A percentile compares a stretch with the other conserved stretches of the same genome.
phyloP scores from a whole-genome alignment of 148 eudicot genomes.

The Silene latifolia region DNA sequence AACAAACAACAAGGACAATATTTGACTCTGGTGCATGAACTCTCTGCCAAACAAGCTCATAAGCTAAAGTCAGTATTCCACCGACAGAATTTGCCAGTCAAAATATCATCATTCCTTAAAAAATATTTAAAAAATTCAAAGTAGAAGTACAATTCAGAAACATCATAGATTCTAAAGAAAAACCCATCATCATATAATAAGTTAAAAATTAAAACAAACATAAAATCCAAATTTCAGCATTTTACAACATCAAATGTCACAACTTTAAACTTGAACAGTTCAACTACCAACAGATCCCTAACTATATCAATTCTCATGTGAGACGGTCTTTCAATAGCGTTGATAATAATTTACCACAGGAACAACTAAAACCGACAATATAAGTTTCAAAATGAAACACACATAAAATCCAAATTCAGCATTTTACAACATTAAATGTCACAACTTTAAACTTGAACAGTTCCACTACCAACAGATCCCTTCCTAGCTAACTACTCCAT shows the following conservation, averaged over 20 bases:
- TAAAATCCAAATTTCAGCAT: too few relatives aligned
- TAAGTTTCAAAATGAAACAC: too few relatives aligned
- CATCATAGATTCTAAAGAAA: neutral
- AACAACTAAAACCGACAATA: too few relatives aligned
- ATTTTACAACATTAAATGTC: neutral
- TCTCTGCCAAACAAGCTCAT: constrained; percentile 24
- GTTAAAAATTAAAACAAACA: too few relatives aligned
- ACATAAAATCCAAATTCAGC: too few relatives aligned
- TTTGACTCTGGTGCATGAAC: constrained; percentile 19
- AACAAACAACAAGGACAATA: constrained; percentile 14
- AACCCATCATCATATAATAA: neutral
- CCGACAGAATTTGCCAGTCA: constrained; percentile 25
- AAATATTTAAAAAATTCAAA: neutral
- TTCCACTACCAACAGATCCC: constrained; percentile 10
- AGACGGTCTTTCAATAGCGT: neutral
- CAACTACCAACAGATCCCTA: constrained; percentile 8
- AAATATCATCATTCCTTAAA: constrained; percentile 10
- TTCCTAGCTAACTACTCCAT: neutral
- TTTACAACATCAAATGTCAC: too few relatives aligned
- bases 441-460: constrained; percentile 7
- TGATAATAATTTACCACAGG: too few relatives aligned
- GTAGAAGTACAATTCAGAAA: neutral
- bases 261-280: constrained; percentile 9
- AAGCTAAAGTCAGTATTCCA: constrained; percentile 7
- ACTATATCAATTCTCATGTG: neutral